Percentiles rank a stretch among this genome's conserved stretches.
These are phyloP conservation scores for Chlamydomonas incerta DNA, from an alignment of 139 green algal species.

Conservation along the genomic window DNA sequence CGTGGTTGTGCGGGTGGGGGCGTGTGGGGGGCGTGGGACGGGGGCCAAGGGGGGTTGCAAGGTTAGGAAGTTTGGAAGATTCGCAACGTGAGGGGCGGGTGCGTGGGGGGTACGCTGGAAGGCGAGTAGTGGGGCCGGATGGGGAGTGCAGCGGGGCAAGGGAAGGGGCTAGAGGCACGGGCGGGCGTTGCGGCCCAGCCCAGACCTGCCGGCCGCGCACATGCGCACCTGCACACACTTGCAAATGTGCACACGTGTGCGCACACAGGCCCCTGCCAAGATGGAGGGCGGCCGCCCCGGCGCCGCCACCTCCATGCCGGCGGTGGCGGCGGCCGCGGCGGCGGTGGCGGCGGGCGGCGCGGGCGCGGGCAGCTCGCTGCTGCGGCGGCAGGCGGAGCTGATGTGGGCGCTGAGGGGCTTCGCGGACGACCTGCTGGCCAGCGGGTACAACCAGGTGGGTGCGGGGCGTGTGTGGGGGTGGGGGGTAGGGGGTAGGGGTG, in stretches of 20 bases:
- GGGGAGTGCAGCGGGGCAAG: no score
- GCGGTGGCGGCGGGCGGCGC: not conserved
- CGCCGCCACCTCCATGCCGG: not conserved
- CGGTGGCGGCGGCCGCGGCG: not conserved
- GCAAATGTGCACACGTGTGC: not conserved
- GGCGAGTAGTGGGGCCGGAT: no score
- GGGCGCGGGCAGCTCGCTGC: not conserved
- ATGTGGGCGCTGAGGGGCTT: constrained; percentile 60
- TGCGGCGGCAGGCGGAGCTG: constrained; percentile 25
- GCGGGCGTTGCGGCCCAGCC: no score
- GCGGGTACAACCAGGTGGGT: constrained; percentile 77
- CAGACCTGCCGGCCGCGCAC: no score
- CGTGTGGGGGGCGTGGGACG: no score
- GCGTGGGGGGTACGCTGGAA: no score
- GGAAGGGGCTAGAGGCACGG: no score
- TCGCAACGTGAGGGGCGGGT: no score
- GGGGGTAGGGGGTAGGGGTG: not conserved
- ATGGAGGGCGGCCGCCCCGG: not conserved
- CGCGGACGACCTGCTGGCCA: constrained; percentile 63
- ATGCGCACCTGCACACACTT: not conserved
- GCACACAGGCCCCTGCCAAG: constrained; percentile 6
- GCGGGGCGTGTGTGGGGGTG: not conserved
- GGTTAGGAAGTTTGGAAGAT: no score
- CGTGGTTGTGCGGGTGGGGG: no score
- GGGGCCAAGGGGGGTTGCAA: no score